Percentiles rank a stretch among this genome's conserved stretches.
These are phyloP conservation scores for Aspergillus avenaceus DNA, from an alignment of 495 filamentous ascomycete species.

Conservation along the genomic window DNA sequence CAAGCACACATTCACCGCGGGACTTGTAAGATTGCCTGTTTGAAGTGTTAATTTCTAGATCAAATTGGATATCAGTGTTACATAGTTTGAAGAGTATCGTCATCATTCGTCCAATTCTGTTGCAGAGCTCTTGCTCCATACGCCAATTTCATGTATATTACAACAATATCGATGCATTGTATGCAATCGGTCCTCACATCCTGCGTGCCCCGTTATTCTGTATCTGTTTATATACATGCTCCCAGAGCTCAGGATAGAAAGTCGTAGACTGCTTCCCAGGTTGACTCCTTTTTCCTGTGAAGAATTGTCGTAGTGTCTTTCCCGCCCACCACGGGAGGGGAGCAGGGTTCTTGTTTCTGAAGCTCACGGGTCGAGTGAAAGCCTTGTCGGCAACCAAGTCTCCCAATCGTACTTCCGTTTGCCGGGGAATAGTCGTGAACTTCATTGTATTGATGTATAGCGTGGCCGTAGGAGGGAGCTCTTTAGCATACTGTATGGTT, in stretches of 20 bases:
- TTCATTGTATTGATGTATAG: slow-evolving; percentile 71
- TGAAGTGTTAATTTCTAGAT: too few relatives aligned
- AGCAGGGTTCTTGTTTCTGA: slow-evolving; percentile 31
- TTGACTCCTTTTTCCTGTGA: slow-evolving; percentile 27
- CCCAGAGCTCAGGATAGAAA: slow-evolving; percentile 43
- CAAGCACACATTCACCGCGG: too few relatives aligned
- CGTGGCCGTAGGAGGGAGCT: slow-evolving; percentile 57
- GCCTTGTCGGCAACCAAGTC: slow-evolving; percentile 33
- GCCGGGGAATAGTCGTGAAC: slow-evolving; percentile 42
- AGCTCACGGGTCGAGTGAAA: slow-evolving; percentile 33
- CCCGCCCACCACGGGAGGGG: slow-evolving; percentile 32
- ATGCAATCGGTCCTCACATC: not conserved
- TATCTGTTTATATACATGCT: slow-evolving; percentile 35
- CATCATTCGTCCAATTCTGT: too few relatives aligned
- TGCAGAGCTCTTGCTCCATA: too few relatives aligned
- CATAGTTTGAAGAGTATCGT: too few relatives aligned
- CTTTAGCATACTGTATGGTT: slow-evolving; percentile 59
- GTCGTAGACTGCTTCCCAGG: slow-evolving; percentile 29
- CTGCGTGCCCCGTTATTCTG: slow-evolving; percentile 14
- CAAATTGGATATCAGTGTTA: too few relatives aligned
- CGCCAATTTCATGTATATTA: too few relatives aligned
- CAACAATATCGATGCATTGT: not conserved
- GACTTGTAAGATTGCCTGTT: too few relatives aligned
- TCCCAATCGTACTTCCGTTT: slow-evolving; percentile 34
- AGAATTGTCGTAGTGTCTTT: slow-evolving; percentile 30